These are phyloP conservation scores for Venturia pyrina DNA, from an alignment of 2,329 filamentous ascomycete species.

Conservation along the genomic window DNA sequence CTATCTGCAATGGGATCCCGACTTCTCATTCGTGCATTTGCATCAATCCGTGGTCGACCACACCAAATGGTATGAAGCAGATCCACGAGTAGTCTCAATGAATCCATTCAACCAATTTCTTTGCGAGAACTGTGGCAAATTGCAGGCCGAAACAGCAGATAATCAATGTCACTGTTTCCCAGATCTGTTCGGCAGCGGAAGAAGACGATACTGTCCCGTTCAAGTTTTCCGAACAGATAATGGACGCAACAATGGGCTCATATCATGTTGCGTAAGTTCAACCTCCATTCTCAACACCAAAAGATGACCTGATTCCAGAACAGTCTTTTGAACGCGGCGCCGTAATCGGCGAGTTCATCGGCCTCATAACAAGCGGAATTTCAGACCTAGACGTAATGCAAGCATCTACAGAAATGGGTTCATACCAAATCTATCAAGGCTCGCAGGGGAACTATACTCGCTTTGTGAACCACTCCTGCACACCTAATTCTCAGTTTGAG, in stretches of 20 bases:
- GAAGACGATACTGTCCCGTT: slow-evolving; percentile 33
- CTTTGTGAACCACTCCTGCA: slow-evolving; percentile 50
- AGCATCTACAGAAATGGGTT: slow-evolving; percentile 22
- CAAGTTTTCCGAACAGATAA: slow-evolving; percentile 44
- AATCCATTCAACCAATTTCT: slow-evolving; percentile 23
- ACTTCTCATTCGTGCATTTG: slow-evolving; percentile 39
- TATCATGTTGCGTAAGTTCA: slow-evolving; percentile 27
- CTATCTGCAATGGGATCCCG: slow-evolving; percentile 37
- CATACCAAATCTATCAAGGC: slow-evolving; percentile 51
- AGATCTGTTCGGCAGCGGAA: slow-evolving; percentile 37
- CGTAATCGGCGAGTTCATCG: slow-evolving; percentile 47
- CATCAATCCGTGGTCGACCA: slow-evolving; percentile 42
- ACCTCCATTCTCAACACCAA: not conserved
- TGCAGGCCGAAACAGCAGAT: slow-evolving; percentile 38
- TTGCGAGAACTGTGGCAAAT: slow-evolving; percentile 37
- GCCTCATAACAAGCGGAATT: slow-evolving; percentile 43
- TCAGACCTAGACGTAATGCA: slow-evolving; percentile 46
- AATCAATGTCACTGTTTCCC: slow-evolving; percentile 47
- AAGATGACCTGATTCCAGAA: not conserved
- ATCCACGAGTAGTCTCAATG: slow-evolving; percentile 34
- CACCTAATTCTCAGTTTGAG: slow-evolving; percentile 47
- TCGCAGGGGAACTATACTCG: slow-evolving; percentile 46
- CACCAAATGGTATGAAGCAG: slow-evolving; percentile 37
- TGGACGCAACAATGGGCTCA: slow-evolving; percentile 45
- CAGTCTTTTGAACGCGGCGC: slow-evolving; percentile 40